Evolutionary conservation across 257 asterid genomes (phyloP).

Genomic region (Jacaranda copaia): DNA sequence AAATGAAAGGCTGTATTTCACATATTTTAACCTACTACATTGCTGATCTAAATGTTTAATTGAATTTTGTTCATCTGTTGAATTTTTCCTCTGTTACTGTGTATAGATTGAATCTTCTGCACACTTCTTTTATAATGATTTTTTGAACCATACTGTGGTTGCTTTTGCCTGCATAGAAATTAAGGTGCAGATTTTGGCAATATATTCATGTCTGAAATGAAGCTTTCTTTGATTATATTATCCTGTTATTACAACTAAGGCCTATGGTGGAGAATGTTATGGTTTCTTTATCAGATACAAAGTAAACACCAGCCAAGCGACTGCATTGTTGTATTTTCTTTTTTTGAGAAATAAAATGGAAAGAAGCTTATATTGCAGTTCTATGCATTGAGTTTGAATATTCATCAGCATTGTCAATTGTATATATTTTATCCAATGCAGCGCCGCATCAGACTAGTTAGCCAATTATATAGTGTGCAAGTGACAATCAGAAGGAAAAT

Average conservation of each 20-base stretch:
- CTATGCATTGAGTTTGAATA: not conserved
- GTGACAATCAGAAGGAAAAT: not conserved
- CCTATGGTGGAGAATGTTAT: not conserved
- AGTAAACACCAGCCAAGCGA: not conserved
- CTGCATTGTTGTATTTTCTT: not conserved
- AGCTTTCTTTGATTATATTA: not conserved
- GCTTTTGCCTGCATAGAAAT: not conserved
- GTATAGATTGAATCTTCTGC: not conserved
- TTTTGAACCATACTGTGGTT: not conserved
- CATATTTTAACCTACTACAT: not conserved
- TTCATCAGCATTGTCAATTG: not conserved
- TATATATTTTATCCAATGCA: too few species aligned
- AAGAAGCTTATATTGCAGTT: not conserved
- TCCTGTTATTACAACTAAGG: not conserved
- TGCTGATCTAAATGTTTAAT: not conserved
- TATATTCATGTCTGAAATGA: not conserved
- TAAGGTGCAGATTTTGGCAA: constrained; percentile 7
- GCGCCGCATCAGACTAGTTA: not conserved
- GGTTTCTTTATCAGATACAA: not conserved
- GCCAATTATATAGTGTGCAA: not conserved
- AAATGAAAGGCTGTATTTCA: not conserved
- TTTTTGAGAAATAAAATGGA: not conserved
- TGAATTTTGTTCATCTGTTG: constrained; percentile 4
- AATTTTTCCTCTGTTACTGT: not conserved
- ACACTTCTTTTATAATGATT: not conserved